Base-by-base conservation (phyloP, 306 rosid genomes). In the Lablab purpureus region DNA sequence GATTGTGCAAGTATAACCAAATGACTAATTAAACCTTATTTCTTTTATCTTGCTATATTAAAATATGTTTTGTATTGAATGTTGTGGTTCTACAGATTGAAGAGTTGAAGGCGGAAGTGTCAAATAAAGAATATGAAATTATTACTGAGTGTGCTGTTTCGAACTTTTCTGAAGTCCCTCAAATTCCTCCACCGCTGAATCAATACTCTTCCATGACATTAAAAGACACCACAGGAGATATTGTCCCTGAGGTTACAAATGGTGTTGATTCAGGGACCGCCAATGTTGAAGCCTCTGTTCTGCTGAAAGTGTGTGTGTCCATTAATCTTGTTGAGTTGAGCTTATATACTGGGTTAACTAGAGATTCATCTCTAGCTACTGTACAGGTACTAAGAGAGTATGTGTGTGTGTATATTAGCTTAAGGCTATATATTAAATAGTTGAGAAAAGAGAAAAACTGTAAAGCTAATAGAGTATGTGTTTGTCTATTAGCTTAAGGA, bases 121-220 rank as follows among this genome's bases (percentile, higher is more conserved):
- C 99, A 79, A 95, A 90, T 79, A 87, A 83, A 75, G 99, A 95
- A 77, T 93, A 95, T 83, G 91, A 87, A 87, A 91, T 95, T 80
- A 93, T 95, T 66, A 77, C 93, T 2, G 98, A 95, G 85, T 95
- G 99, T 87, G 97, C 98, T 55, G 80, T 83, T 67, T 88, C 98
- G 63, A 95, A 95, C 80, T 76, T 93, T 80, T 91, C 99, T 18
- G 99, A 95, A 92, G 89, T 88, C 51, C 91, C 98, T 27, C 76
- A 73, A 46, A 73, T 80, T 71, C 89, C 92, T 78, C 94, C 97
- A 68, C 81, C 88, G 6, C 77, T 91, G 73, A 87, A 85, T 73
- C 87, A 81, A 40, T 36, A 69, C 71, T 79, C 91, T 68, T 30
- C 63, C 30, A 36, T 41, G 67, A 74, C 89, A 66, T 67, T 86